A percentile compares a stretch with the other conserved stretches of the same genome.
Evolutionary conservation across 2,329 filamentous ascomycete genomes (phyloP).

Genomic region (Fusarium musae): DNA sequence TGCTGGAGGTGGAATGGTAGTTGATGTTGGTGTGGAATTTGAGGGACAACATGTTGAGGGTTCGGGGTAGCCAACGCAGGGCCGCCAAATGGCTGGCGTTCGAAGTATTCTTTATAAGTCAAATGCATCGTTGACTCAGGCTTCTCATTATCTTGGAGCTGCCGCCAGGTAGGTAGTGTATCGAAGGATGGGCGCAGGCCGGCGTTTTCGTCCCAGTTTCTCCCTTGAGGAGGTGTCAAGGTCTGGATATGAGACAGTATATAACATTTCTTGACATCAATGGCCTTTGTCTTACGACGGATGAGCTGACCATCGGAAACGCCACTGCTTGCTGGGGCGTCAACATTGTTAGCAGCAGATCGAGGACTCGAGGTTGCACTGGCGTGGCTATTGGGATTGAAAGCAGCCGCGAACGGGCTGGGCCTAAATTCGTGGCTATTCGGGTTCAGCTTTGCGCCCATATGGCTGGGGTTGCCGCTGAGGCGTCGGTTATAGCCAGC

Average conservation of each 20-base stretch:
- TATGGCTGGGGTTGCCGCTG: constrained; percentile 62
- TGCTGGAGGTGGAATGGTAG: constrained; percentile 86
- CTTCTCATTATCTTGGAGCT: constrained; percentile 77
- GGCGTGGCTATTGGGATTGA: constrained; percentile 76
- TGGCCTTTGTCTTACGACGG: constrained; percentile 75
- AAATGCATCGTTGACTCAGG: constrained; percentile 69
- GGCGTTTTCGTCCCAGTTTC: constrained; percentile 78
- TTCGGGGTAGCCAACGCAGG: constrained; percentile 74
- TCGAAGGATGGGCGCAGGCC: constrained; percentile 88
- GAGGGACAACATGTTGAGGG: constrained; percentile 74
- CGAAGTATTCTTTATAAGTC: constrained; percentile 84
- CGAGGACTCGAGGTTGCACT: constrained; percentile 79
- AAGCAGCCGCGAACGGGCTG: constrained; percentile 81
- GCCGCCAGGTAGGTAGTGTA: constrained; percentile 86
- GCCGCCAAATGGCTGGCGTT: constrained; percentile 68
- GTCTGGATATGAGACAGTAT: constrained; percentile 66
- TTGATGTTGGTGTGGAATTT: constrained; percentile 84
- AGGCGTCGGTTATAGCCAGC: constrained; percentile 64
- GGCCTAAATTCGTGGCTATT: constrained; percentile 85
- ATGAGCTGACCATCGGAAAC: constrained; percentile 61
- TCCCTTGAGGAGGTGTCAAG: constrained; percentile 61
- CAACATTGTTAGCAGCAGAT: constrained; percentile 65
- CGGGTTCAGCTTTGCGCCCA: constrained; percentile 69
- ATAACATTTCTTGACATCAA: constrained; percentile 76
- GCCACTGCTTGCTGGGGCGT: constrained; percentile 40